phyloP scores from a whole-genome alignment of 371 early-diverging fungal genomes.

The Syncephalastrum monosporum region DNA sequence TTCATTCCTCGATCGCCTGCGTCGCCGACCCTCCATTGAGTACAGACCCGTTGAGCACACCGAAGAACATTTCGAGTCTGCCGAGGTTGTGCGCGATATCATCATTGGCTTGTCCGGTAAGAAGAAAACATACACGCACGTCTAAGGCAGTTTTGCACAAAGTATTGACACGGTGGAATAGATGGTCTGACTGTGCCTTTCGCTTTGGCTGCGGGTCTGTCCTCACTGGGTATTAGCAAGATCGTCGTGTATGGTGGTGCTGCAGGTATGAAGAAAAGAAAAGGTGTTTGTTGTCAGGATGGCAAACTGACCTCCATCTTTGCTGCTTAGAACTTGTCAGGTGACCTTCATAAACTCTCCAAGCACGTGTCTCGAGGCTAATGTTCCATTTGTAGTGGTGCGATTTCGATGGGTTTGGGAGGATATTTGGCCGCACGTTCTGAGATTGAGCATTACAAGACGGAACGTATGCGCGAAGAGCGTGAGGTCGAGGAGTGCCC shows the following conservation, averaged over 20 bases:
- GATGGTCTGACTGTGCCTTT: constrained; percentile 80
- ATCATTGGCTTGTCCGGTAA: constrained; percentile 67
- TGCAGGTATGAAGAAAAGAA: constrained; percentile 41
- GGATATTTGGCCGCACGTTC: constrained; percentile 68
- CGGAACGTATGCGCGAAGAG: constrained; percentile 59
- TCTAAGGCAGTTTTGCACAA: neutral
- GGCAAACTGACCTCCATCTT: neutral
- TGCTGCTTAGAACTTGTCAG: constrained; percentile 37
- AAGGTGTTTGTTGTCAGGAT: no score
- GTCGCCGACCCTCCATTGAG: constrained; percentile 38
- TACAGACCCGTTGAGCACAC: constrained; percentile 44
- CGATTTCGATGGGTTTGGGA: constrained; percentile 62
- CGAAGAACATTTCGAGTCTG: constrained; percentile 67
- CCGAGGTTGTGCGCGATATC: constrained; percentile 68
- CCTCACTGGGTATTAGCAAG: constrained; percentile 53
- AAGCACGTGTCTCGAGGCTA: neutral
- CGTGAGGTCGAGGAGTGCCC: constrained; percentile 59
- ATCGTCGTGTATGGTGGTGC: constrained; percentile 72
- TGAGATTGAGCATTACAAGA: constrained; percentile 71
- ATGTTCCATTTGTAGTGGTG: constrained; percentile 28
- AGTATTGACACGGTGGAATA: constrained; percentile 7
- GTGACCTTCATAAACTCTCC: constrained; percentile 17
- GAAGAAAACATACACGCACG: neutral
- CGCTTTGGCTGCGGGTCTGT: constrained; percentile 73
- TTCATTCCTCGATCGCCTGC: constrained; percentile 29